These are phyloP conservation scores for Linaria vulgaris DNA, from an alignment of 257 asterid species.

Conservation along the genomic window DNA sequence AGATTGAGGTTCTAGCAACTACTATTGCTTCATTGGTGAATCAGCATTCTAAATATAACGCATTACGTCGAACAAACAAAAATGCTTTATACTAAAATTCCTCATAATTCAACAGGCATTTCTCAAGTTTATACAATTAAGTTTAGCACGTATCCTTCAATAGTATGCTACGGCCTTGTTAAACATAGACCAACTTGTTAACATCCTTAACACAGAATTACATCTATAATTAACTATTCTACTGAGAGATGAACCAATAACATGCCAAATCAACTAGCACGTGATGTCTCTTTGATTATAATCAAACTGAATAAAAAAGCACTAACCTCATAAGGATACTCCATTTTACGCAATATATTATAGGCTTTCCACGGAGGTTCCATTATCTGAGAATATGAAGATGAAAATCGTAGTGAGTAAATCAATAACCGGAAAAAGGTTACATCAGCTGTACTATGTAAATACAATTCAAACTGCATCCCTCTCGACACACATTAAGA, in stretches of 20 bases:
- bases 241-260: slow-evolving; percentile 11
- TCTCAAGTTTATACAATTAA: background rate
- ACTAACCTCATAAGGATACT: slow-evolving; percentile 94
- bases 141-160: background rate
- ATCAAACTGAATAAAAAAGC: slow-evolving; percentile 25
- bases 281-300: slow-evolving; percentile 15
- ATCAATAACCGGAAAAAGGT: slow-evolving; percentile 17
- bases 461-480: slow-evolving; percentile 16
- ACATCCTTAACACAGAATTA: background rate
- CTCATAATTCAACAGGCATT: background rate
- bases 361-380: slow-evolving; percentile 98
- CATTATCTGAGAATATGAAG: slow-evolving; percentile 67
- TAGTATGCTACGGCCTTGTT: background rate
- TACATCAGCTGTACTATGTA: slow-evolving; percentile 14
- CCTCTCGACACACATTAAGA: slow-evolving; percentile 10
- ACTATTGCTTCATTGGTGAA: background rate
- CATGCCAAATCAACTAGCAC: background rate
- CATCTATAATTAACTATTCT: background rate
- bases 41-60: background rate
- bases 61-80: background rate
- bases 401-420: slow-evolving; percentile 7
- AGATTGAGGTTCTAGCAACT: background rate
- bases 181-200: background rate
- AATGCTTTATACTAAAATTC: background rate
- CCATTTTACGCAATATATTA: slow-evolving; percentile 86